These are phyloP conservation scores for Colletotrichum tanaceti DNA, from an alignment of 2,329 filamentous ascomycete species.

Conservation along the genomic window DNA sequence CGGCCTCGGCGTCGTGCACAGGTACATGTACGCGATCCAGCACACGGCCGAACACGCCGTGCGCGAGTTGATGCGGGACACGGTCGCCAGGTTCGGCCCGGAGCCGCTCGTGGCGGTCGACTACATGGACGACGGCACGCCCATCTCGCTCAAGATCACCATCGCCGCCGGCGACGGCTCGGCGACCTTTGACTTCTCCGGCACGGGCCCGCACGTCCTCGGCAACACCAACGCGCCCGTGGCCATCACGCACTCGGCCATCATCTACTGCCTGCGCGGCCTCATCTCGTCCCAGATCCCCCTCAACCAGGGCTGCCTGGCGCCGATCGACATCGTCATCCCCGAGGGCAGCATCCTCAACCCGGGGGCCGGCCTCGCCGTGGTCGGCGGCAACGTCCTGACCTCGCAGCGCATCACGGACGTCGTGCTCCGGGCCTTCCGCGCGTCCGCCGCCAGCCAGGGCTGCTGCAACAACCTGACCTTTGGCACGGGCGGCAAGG, in stretches of 20 bases:
- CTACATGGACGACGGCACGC: conserved; percentile 74
- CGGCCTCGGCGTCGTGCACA: conserved; percentile 74
- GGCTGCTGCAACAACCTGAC: conserved; percentile 88
- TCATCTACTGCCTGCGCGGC: conserved; percentile 78
- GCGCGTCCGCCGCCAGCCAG: conserved; percentile 81
- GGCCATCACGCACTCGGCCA: conserved; percentile 49
- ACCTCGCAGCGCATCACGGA: conserved; percentile 59
- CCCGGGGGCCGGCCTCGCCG: conserved; percentile 80
- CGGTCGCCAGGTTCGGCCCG: conserved; percentile 72
- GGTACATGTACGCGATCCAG: conserved; percentile 41
- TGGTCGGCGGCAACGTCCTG: conserved; percentile 82
- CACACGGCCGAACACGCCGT: conserved; percentile 39
- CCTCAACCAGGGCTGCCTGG: conserved; percentile 86
- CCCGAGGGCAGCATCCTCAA: conserved; percentile 79
- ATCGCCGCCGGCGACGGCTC: conserved; percentile 76
- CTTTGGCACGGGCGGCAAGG: conserved; percentile 76
- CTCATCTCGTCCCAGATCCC: conserved; percentile 86
- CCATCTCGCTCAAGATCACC: conserved; percentile 46
- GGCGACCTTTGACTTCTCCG: conserved; percentile 66
- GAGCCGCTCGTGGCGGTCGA: conserved; percentile 76
- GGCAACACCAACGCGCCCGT: conserved; percentile 48
- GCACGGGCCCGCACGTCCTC: conserved; percentile 64
- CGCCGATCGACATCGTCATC: conserved; percentile 79
- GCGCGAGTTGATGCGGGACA: conserved; percentile 33
- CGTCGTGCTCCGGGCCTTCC: conserved; percentile 74